Evolutionary conservation across 805 yeast species (phyloP), one percentile per base, ranked within the genome.

Genomic region (Ogataea haglerorum): DNA sequence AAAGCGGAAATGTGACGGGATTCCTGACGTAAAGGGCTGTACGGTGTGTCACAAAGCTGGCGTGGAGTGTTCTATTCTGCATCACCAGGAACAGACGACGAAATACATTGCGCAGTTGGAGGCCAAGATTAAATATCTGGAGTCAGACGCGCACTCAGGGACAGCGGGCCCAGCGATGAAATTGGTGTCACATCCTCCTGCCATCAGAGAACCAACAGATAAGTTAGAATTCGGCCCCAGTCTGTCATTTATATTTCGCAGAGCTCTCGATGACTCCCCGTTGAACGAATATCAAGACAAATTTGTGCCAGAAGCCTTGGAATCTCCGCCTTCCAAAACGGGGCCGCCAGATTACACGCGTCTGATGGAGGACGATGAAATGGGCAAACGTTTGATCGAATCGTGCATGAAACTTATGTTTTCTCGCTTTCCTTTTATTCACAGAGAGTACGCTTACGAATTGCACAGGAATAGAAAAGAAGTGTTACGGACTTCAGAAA

Each of bases 1-100:
- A 24, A 53, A 53, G 19, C 37, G 56, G 6, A 51, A 44, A 19
- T 53, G 57, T 39, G 57, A 51, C 37, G 57, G 56, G 2, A 38
- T 48, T 9, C 56, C 56, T 1, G 55, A 52, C 34, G 18, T 49
- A 21, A 46, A 40, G 14, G 36, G 48, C 12, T 51, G 56, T 36
- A 30, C 48, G 3, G 33, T 34, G 5, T 51, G 53, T 32, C 12
- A 14, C 2, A 45, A 45, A 21, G 45, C 47, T 9, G 42, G 44
- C 5, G 37, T 37, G 6, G 47, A 40, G 12, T 53, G 57, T 29
- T 48, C 56, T 1, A 43, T 53, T 7, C 26, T 45, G 22, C 28
- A 23, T 26, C 30, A 42, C 4, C 26, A 38, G 10, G 36, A 38
- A 6, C 48, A 51, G 29, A 32, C 47, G 9, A 25, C 39, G 10